Percentiles rank a stretch among this genome's conserved stretches.
Conservation (phyloP, 148 eudicot genomes). For the Heliamphora exappendiculata region DNA sequence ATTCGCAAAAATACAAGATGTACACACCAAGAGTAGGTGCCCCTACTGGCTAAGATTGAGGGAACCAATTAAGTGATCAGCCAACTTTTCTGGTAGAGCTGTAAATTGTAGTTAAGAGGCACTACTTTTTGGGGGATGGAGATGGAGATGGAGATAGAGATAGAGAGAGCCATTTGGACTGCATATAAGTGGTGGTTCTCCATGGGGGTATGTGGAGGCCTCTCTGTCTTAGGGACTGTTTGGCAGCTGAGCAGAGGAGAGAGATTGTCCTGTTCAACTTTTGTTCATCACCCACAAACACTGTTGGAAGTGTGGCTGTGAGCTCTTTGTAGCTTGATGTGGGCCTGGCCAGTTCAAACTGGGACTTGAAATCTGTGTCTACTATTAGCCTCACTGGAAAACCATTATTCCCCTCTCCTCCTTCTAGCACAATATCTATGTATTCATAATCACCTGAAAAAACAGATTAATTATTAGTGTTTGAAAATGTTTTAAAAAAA, state of each 20-base stretch:
- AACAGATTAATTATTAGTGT: no score
- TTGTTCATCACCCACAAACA: conserved; percentile 43
- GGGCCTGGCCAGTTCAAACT: conserved; percentile 59
- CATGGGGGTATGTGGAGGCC: conserved; percentile 58
- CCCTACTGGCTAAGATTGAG: neutral
- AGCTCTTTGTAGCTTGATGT: conserved; percentile 35
- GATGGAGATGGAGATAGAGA: no score
- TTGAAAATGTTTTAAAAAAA: no score
- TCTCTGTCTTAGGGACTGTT: conserved; percentile 38
- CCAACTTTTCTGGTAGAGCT: neutral
- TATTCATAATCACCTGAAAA: conserved; percentile 45
- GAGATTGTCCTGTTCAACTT: conserved; percentile 29
- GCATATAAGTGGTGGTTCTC: conserved; percentile 42
- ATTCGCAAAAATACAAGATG: no score
- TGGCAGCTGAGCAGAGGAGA: conserved; percentile 37
- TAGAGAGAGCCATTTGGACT: conserved; percentile 42
- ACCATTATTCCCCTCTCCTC: neutral
- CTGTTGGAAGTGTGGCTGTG: conserved; percentile 26
- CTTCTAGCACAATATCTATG: conserved; percentile 29
- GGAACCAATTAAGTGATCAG: neutral
- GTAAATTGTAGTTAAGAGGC: neutral
- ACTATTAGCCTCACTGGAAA: conserved; percentile 29
- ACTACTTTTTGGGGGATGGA: no score
- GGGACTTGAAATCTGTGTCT: conserved; percentile 55
- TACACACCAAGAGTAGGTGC: neutral